Percentiles rank a stretch among this genome's conserved stretches.
Conservation (phyloP, 1,284 basidiomycete genomes). For the Wolfiporia cocos region DNA sequence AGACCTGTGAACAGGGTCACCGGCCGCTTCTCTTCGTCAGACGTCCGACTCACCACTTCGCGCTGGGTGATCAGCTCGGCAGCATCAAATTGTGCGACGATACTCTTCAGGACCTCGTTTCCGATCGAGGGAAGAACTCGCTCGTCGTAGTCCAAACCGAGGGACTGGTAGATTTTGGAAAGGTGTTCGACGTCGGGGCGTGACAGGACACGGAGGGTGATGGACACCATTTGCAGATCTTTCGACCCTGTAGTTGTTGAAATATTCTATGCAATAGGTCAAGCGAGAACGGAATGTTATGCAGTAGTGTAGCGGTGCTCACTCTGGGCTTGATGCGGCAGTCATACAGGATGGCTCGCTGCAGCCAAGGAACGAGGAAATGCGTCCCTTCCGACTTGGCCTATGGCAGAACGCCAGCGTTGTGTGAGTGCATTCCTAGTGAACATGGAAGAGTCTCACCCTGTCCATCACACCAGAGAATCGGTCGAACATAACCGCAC, state of each 20-base stretch:
- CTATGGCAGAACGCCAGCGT: too few species aligned
- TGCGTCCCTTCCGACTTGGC: slow-evolving; percentile 95
- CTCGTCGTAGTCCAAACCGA: slow-evolving; percentile 97
- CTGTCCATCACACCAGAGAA: slow-evolving; percentile 88
- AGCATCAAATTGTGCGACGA: slow-evolving; percentile 98
- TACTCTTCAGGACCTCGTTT: slow-evolving; percentile 97
- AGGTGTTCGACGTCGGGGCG: slow-evolving; percentile 88
- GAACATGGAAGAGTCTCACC: too few species aligned
- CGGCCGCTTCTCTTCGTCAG: background rate
- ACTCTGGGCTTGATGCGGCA: slow-evolving; percentile 96
- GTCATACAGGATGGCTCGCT: slow-evolving; percentile 95
- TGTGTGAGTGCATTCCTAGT: too few species aligned
- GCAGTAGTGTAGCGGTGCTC: slow-evolving; percentile 22
- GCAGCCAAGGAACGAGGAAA: slow-evolving; percentile 93
- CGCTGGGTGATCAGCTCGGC: slow-evolving; percentile 92
- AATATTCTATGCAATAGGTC: slow-evolving; percentile 64
- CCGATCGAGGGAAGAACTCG: slow-evolving; percentile 91
- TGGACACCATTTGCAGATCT: slow-evolving; percentile 96
- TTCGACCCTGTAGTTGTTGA: slow-evolving; percentile 96
- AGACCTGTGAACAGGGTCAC: slow-evolving; percentile 48
- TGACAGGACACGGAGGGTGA: slow-evolving; percentile 94
- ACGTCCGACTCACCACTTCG: slow-evolving; percentile 75
- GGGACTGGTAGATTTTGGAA: slow-evolving; percentile 89
- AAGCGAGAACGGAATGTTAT: background rate
- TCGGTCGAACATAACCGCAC: slow-evolving; percentile 98